Base-by-base conservation (phyloP, 495 filamentous ascomycete species). In the Xylaria castorea region DNA sequence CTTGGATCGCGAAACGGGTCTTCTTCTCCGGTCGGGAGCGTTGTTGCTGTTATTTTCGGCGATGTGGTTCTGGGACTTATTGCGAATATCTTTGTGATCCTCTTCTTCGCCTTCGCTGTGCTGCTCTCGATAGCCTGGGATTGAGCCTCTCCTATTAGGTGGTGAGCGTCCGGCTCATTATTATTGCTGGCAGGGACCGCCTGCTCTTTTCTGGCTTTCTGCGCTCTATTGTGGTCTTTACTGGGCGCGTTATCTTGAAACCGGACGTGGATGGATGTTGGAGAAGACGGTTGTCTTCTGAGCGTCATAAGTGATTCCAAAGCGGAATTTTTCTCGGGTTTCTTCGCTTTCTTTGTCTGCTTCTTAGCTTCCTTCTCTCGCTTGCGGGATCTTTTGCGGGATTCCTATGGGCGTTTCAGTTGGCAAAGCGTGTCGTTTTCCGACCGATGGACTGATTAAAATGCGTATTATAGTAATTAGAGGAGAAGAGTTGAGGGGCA, bases 1-100 rank as follows among this genome's bases (percentile, higher is more conserved):
- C 30, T 46, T 6, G 66, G 66, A 32, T 68, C 50, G 50, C 66
- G 48, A 48, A 68, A 68, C 3, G 66, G 66, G n/a, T 68, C 36
- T 30, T 30, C 46, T 11, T 51, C 48, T 18, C 20, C 32, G 1
- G 6, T 3, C 12, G 20, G 11, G 6, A 30, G 8, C 20, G 44
- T 8, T 42, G 38, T 30, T 66, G 63, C 16, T 32, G 12, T 20
- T 48, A 42, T n/a, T 34, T 30, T 42, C 20, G 61, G 6, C 27
- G 63, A 66, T n/a, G 16, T 11, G 2, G 27, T 27, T 12, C 61
- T 9, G 22, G 36, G 61, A 12, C 4, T 63, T 25, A 1, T 38
- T 1, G 27, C 9, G 63, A 66, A 48, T 1, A 66, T 46, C n/a
- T 50, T 66, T 5, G 16, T 11, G 22, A 63, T 2, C 30, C 12